Evolutionary conservation across 352 stramenopile genomes (phyloP).

Genomic region (Albugo candida): DNA sequence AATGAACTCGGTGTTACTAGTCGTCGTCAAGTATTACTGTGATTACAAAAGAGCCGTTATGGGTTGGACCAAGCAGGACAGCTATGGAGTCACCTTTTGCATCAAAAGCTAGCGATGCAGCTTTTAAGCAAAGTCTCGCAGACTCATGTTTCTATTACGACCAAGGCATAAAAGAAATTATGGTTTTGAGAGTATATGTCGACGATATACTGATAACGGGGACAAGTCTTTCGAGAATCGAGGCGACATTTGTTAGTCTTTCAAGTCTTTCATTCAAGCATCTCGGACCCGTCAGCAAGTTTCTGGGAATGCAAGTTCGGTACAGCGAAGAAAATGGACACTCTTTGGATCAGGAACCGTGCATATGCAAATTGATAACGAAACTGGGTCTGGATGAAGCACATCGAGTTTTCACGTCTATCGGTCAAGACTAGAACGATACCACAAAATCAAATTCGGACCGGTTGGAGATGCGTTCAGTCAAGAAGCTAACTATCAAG

Average conservation of each 20-base stretch:
- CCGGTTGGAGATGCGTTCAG: background rate
- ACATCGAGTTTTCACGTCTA: slow-evolving; percentile 5
- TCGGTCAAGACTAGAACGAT: background rate
- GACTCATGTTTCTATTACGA: slow-evolving; percentile 14
- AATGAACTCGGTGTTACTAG: too few species aligned
- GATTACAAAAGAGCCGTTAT: background rate
- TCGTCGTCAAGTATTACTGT: too few species aligned
- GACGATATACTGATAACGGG: slow-evolving; percentile 16
- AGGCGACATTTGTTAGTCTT: slow-evolving; percentile 9
- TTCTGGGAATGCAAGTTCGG: slow-evolving; percentile 12
- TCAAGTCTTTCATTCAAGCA: slow-evolving; percentile 11
- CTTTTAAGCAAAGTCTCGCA: slow-evolving; percentile 9
- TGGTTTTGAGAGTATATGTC: slow-evolving; percentile 9
- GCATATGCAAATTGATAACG: slow-evolving; percentile 8
- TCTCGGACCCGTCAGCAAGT: slow-evolving; percentile 8
- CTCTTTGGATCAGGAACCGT: slow-evolving; percentile 8
- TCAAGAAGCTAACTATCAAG: slow-evolving; percentile 4
- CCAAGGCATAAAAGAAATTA: background rate
- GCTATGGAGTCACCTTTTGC: slow-evolving; percentile 5
- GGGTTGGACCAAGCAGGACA: slow-evolving; percentile 13
- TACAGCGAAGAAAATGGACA: slow-evolving; percentile 5
- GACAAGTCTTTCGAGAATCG: background rate
- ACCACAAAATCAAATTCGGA: background rate
- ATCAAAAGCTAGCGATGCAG: slow-evolving; percentile 5
- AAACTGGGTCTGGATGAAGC: slow-evolving; percentile 7